These are phyloP conservation scores for Colletotrichum neosansevieriae DNA, from an alignment of 2,329 filamentous ascomycete species.

Conservation along the genomic window DNA sequence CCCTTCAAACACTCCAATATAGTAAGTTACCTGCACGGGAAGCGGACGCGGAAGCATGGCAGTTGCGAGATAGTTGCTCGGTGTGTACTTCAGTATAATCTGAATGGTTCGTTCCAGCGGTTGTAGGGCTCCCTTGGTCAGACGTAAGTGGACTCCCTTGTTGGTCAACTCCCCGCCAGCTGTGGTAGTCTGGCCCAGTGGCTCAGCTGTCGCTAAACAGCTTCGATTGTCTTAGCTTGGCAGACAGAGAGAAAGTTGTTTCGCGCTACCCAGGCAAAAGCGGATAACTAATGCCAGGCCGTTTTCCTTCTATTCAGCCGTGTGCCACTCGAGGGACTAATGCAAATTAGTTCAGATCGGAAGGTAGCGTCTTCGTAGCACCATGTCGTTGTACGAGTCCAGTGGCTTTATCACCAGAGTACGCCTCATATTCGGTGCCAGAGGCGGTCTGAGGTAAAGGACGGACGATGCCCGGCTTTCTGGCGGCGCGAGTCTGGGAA, in stretches of 20 bases:
- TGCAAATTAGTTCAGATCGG: too few relatives aligned
- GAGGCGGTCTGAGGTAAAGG: neutral
- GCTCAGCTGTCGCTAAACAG: neutral
- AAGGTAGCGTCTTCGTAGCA: too few relatives aligned
- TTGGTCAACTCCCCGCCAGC: neutral
- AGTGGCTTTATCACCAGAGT: too few relatives aligned
- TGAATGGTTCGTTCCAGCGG: neutral
- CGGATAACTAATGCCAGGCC: slow-evolving; percentile 25
- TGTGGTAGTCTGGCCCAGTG: neutral
- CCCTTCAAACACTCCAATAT: too few relatives aligned
- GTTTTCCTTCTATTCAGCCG: slow-evolving; percentile 3
- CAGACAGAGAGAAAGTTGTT: neutral
- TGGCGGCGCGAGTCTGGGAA: neutral
- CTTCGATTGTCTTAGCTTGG: too few relatives aligned
- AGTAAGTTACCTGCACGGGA: too few relatives aligned
- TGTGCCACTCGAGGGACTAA: neutral
- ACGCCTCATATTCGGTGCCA: neutral
- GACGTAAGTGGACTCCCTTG: neutral
- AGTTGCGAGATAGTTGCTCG: too few relatives aligned
- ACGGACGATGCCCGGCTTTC: neutral
- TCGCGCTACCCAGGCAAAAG: neutral
- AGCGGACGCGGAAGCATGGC: too few relatives aligned
- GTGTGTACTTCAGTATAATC: neutral
- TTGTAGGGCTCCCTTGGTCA: neutral
- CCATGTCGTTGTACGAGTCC: neutral